Evolutionary conservation across 805 yeast species (phyloP).

Genomic region (Teunomyces lycoperdinae): DNA sequence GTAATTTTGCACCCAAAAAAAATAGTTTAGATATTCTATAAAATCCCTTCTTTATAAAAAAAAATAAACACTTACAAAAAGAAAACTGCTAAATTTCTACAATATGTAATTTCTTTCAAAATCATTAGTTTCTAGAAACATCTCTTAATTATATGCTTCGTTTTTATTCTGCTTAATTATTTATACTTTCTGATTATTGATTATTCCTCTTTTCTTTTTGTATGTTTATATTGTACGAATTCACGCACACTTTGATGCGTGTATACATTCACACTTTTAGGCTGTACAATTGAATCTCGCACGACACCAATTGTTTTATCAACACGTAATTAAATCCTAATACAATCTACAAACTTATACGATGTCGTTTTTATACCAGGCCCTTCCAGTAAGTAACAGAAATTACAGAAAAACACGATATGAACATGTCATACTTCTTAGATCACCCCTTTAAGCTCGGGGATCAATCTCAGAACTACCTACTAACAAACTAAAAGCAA

Average conservation of each 20-base stretch:
- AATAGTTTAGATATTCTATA: neutral
- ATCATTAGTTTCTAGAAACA: no score
- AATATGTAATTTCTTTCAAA: neutral
- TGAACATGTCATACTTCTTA: no score
- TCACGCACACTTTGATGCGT: no score
- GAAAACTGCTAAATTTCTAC: neutral
- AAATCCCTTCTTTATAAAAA: neutral
- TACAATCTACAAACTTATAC: neutral
- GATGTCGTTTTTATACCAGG: conserved; percentile 9
- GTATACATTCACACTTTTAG: no score
- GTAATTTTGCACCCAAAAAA: neutral
- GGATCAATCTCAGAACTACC: neutral
- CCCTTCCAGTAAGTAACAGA: conserved; percentile 6
- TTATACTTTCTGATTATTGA: neutral
- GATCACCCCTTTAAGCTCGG: no score
- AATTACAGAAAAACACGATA: neutral
- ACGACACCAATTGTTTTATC: neutral
- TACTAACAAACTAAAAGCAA: conserved; percentile 13
- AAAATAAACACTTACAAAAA: neutral
- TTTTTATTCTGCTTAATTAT: neutral
- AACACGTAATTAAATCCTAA: conserved; percentile 1
- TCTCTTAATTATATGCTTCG: neutral
- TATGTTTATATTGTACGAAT: neutral
- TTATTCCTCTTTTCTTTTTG: neutral
- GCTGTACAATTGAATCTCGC: neutral